Evolutionary conservation across 345 rosid genomes (phyloP), one percentile per base, ranked within the genome.

Genomic region (Gossypium mustelinum): DNA sequence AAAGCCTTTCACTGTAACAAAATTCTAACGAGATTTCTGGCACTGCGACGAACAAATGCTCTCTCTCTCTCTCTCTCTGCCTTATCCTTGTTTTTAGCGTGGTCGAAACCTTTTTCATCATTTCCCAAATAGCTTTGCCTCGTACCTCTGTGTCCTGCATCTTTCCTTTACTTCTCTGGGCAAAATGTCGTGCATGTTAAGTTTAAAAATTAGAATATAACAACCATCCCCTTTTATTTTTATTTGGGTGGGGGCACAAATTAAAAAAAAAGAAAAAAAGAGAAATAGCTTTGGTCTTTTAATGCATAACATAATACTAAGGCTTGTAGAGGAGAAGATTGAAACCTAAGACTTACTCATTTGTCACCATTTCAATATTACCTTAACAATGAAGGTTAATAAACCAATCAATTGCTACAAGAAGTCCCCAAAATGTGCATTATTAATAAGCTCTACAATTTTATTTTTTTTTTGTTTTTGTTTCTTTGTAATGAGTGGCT

Each of bases 51-150:
- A 56, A 20, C 60, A 57, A 22, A 57, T 34, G 34, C 25, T 27
- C 16, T 2, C n/a, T 12, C 29, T n/a, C 34, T n/a, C 27, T 27
- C 29, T 27, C 29, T 27, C 29, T 27, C 29, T 27, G 27, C n/a
- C 41, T 29, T 44, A 20, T 39, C 45, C 25, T 61, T 20, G 60
- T 56, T 56, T 55, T 56, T 18, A 56, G 60, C 25, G 60, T 56
- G 60, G 60, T 56, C 60, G 60, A 12, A 56, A 9, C 60, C 60
- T 56, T 54, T 45, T 18, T 68, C 45, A 43, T 11, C 73, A 52
- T 52, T 55, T 56, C 74, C 74, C 51, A 70, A 16, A n/a, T 12
- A 11, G 27, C 61, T 29, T 70, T 68, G 44, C 73, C 47, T 27
- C 60, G 73, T 69, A 48, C 58, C 44, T 24, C 7, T 68, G 1